Evolutionary conservation across 2,329 filamentous ascomycete genomes (phyloP), one percentile per base, ranked within the genome.

Genomic region (Pestalotiopsis fici): DNA sequence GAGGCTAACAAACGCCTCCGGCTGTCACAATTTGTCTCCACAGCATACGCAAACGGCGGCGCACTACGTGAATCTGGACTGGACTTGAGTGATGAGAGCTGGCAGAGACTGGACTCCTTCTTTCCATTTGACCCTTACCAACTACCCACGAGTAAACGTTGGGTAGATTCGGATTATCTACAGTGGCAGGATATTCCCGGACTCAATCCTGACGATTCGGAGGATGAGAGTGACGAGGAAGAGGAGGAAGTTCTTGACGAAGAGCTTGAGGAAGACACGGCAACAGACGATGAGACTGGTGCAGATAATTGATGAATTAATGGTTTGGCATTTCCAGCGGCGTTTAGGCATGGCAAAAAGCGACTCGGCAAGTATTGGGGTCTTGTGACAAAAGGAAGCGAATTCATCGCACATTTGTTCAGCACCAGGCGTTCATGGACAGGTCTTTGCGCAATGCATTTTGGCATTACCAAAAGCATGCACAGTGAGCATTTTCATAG

Each of bases 101-200:
- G 90, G 74, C 91, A 95, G 74, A 91, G 97, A 78, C 86, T 99
- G 1, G 95, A 98, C 73, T 93, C 94, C 0, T 98, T 97, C 78
- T 99, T 98, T 75, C 96, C 96, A 0, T 99, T 99, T 75, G 96
- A 99, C 77, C 97, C 97, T 2, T 99, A 98, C 78, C 92, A 95
- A 74, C 83, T 99, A 62, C 95, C 95, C 0, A 85, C 90, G 72
- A 98, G 95, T 78, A 94, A 93, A 79, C 87, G 90, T 68, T 98
- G 96, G 97, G 82, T 99, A 13, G 91, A 94, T 69, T 86, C 88
- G 23, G 92, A 97, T 76, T 98, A 97, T 75, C 86, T 95, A 35
- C 85, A 90, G 63, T 98, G 94, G 93, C 88, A 88, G 70, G 87
- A 90, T 4, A 88, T 97, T 43, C 89, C 90, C 0, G 93, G 92